Percentiles rank a stretch among this genome's conserved stretches.
Conservation (phyloP, 768 basidiomycete species). For the Coprinopsis strossmayeri region DNA sequence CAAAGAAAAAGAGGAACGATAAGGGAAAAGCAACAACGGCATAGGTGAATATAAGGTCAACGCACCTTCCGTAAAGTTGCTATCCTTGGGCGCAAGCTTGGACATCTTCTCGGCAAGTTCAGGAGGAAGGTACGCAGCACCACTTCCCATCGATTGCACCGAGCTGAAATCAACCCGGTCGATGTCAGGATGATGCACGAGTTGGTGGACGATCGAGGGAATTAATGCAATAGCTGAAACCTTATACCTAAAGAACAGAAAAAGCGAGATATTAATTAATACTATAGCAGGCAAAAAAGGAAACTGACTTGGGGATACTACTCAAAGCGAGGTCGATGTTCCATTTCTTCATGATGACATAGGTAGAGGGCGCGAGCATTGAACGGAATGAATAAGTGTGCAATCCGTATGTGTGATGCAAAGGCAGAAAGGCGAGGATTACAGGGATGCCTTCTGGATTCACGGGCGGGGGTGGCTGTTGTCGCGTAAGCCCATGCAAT, state of each 20-base stretch:
- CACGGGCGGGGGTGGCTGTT: constrained; percentile 33
- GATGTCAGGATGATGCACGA: constrained; percentile 49
- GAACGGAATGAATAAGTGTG: constrained; percentile 43
- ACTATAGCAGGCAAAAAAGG: background rate
- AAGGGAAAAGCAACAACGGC: background rate
- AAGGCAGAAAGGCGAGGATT: constrained; percentile 52
- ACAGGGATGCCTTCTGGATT: constrained; percentile 42
- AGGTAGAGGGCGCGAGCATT: constrained; percentile 38
- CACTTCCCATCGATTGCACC: constrained; percentile 36
- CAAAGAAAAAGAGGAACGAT: background rate
- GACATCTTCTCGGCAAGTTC: constrained; percentile 38
- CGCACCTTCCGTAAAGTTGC: constrained; percentile 40
- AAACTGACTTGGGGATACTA: constrained; percentile 50
- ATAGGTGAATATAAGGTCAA: background rate
- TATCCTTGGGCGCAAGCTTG: constrained; percentile 27
- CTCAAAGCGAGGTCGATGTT: constrained; percentile 43
- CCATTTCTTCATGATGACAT: constrained; percentile 58
- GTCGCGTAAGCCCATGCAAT: background rate
- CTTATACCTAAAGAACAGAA: constrained; percentile 53
- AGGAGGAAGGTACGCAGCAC: constrained; percentile 65
- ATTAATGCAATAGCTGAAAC: constrained; percentile 45
- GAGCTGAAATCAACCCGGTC: constrained; percentile 48
- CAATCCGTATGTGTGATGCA: constrained; percentile 66
- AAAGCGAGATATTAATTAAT: too few species aligned
- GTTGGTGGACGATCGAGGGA: constrained; percentile 60